Conservation (phyloP, 1,139 yeast species). For the Yamadazyma kanchanaburiensis region DNA sequence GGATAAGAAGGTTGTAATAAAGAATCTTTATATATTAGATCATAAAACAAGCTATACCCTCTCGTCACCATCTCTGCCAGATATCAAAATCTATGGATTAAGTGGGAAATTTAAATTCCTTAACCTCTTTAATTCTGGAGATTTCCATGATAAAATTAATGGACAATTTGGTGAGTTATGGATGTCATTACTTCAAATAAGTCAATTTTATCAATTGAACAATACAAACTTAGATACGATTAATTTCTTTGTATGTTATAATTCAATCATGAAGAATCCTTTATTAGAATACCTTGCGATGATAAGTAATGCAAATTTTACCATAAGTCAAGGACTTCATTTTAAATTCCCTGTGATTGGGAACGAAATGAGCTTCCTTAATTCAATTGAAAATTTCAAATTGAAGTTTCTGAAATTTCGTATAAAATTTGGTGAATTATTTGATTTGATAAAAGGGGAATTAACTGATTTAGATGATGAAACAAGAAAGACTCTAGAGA, state of each 20-base stretch:
- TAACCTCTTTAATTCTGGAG: conserved; percentile 68
- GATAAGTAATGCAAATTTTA: conserved; percentile 66
- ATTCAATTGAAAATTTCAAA: conserved; percentile 58
- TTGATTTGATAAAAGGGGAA: conserved; percentile 58
- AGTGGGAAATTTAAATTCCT: conserved; percentile 72
- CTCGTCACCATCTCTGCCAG: conserved; percentile 33
- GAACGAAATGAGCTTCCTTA: conserved; percentile 66
- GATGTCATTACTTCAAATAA: conserved; percentile 70
- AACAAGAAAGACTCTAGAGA: conserved; percentile 29
- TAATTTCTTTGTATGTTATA: conserved; percentile 63
- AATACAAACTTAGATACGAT: conserved; percentile 34
- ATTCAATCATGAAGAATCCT: conserved; percentile 64
- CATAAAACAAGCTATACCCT: conserved; percentile 47
- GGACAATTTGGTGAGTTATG: conserved; percentile 78
- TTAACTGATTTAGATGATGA: conserved; percentile 32
- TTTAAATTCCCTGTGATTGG: conserved; percentile 71
- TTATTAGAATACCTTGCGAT: conserved; percentile 67
- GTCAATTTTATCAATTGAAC: conserved; percentile 40
- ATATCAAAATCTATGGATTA: conserved; percentile 58
- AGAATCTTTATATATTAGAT: conserved; percentile 61
- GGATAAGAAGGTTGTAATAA: conserved; percentile 47
- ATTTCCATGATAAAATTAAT: conserved; percentile 16
- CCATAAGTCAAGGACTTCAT: conserved; percentile 69
- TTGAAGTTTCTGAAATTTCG: conserved; percentile 61
- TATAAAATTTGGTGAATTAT: conserved; percentile 59